Conservation (phyloP, 1,139 yeast genomes). For the Cylindricascospora bacillispora region DNA sequence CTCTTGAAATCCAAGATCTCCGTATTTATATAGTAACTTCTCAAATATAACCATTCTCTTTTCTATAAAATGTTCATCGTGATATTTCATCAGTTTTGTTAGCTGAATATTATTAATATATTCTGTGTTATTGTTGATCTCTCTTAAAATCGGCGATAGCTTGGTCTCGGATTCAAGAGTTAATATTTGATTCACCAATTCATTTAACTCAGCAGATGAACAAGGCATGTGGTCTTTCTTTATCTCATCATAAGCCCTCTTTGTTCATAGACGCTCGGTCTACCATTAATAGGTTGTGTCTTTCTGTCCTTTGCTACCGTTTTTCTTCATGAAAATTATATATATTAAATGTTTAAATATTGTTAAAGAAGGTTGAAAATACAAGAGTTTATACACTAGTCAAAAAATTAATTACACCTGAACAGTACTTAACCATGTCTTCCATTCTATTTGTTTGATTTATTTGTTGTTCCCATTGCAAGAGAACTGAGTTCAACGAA, state of each 20-base stretch:
- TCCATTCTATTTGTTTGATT: conserved; percentile 43
- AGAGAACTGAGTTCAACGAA: conserved; percentile 33
- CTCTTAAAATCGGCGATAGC: conserved; percentile 15
- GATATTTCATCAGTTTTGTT: conserved; percentile 16
- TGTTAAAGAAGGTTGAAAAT: too few relatives aligned
- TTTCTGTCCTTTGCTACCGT: too few relatives aligned
- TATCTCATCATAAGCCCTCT: too few relatives aligned
- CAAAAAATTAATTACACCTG: conserved; percentile 68
- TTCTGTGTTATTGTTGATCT: conserved; percentile 18
- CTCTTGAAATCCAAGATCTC: conserved; percentile 1
- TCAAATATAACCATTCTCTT: conserved; percentile 14
- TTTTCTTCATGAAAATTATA: too few relatives aligned
- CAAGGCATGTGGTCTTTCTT: too few relatives aligned
- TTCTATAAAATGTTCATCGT: conserved; percentile 17
- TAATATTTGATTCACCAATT: conserved; percentile 10
- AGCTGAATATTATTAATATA: conserved; percentile 21
- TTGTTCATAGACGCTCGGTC: too few relatives aligned
- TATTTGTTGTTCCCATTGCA: conserved; percentile 38
- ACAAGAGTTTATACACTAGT: too few relatives aligned
- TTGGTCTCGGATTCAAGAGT: conserved; percentile 14
- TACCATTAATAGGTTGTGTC: too few relatives aligned
- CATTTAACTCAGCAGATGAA: conserved; percentile 10
- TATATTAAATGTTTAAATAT: too few relatives aligned
- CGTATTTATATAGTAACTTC: conserved; percentile 13
- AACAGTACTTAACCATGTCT: conserved; percentile 62